Evolutionary conservation across 768 basidiomycete genomes (phyloP).

Genomic region (Lepiota venenata): DNA sequence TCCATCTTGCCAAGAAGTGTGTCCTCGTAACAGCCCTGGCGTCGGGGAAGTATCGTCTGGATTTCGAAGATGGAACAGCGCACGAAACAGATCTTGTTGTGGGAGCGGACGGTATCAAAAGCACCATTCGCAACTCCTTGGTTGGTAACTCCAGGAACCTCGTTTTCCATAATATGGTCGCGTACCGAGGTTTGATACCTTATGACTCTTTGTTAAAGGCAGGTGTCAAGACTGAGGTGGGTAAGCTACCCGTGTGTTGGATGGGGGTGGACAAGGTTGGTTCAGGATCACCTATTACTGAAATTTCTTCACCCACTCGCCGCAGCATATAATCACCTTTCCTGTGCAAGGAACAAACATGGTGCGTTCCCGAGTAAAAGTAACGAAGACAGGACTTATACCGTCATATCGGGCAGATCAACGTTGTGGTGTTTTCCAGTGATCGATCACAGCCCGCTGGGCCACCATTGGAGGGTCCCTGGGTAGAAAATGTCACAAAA

Average conservation of each 20-base stretch:
- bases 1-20: conserved; percentile 52
- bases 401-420: conserved; percentile 23
- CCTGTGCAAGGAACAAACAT: conserved; percentile 40
- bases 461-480: conserved; percentile 22
- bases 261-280: conserved; percentile 43
- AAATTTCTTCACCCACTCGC: background rate
- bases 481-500: conserved; percentile 38
- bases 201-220: conserved; percentile 33
- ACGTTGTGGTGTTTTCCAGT: conserved; percentile 9
- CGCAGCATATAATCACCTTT: conserved; percentile 51
- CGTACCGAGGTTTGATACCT: conserved; percentile 47
- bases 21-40: conserved; percentile 25
- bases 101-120: conserved; percentile 54
- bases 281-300: background rate
- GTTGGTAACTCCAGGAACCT: conserved; percentile 25
- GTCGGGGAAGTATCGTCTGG: conserved; percentile 29
- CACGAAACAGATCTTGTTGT: conserved; percentile 46
- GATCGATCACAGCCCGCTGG: conserved; percentile 2
- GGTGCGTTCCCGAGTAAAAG: conserved; percentile 23
- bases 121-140: conserved; percentile 37
- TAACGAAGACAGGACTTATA: background rate
- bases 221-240: conserved; percentile 39
- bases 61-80: conserved; percentile 47
- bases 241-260: conserved; percentile 35
- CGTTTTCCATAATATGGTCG: conserved; percentile 42